phyloP scores from a whole-genome alignment of 371 early-diverging fungal genomes.

The Mortierella sp. region DNA sequence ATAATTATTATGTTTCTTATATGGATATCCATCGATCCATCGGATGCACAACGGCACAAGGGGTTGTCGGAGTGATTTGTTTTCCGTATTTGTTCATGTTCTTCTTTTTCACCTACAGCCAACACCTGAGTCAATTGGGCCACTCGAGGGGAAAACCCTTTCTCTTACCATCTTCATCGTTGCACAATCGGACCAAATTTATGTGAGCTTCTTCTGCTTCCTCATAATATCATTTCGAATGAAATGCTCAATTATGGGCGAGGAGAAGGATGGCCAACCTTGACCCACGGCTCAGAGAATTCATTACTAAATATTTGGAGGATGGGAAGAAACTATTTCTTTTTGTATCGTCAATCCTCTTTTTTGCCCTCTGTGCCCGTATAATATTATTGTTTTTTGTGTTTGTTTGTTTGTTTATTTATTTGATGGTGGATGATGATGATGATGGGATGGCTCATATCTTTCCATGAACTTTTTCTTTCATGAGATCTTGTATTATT shows the following conservation, averaged over 20 bases:
- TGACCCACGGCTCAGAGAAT: constrained; percentile 2
- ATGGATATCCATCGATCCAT: too few species aligned
- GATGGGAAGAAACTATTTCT: background rate
- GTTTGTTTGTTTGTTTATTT: background rate
- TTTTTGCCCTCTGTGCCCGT: background rate
- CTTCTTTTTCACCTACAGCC: background rate
- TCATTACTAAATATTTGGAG: constrained; percentile 1
- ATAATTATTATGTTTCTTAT: background rate
- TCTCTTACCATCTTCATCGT: background rate
- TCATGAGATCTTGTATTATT: background rate
- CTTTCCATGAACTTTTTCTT: background rate
- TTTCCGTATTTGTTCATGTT: constrained; percentile 28
- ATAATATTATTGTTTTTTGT: background rate
- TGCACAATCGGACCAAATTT: constrained; percentile 13
- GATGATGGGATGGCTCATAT: background rate
- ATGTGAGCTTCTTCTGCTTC: background rate
- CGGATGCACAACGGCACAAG: background rate
- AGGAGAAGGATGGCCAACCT: background rate
- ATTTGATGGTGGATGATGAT: too few species aligned
- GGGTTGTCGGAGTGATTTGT: constrained; percentile 9
- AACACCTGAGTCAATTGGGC: background rate
- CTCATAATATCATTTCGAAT: background rate
- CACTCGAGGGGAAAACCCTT: background rate
- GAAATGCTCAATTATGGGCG: background rate
- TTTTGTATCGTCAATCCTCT: background rate